Conservation (phyloP, 805 yeast species). For the Candida sanyiensis region DNA sequence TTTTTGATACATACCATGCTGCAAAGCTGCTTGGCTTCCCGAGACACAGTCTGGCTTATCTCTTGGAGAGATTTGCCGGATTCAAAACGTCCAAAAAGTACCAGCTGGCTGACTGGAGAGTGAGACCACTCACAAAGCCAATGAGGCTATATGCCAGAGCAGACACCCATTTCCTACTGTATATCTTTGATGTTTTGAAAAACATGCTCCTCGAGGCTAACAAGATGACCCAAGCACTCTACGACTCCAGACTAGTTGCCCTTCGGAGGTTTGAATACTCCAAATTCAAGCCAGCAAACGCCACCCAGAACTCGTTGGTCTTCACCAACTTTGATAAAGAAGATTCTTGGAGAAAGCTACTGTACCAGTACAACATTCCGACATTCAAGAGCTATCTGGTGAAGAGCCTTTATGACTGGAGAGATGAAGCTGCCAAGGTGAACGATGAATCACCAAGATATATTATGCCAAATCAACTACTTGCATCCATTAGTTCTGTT, state of each 20-base stretch:
- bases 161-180: slow-evolving; percentile 86
- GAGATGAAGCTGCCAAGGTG: slow-evolving; percentile 69
- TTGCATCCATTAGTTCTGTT: slow-evolving; percentile 54
- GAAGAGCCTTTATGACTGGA: slow-evolving; percentile 67
- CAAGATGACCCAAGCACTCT: slow-evolving; percentile 56
- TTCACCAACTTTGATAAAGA: slow-evolving; percentile 46
- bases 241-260: slow-evolving; percentile 76
- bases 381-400: slow-evolving; percentile 47
- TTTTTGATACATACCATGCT: slow-evolving; percentile 93
- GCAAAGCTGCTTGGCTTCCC: slow-evolving; percentile 75
- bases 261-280: slow-evolving; percentile 76
- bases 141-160: slow-evolving; percentile 87
- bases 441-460: slow-evolving; percentile 82
- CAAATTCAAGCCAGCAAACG: slow-evolving; percentile 44
- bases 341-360: slow-evolving; percentile 63
- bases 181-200: slow-evolving; percentile 71
- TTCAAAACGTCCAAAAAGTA: slow-evolving; percentile 90
- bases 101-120: slow-evolving; percentile 95
- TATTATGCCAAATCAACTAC: slow-evolving; percentile 75
- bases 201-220: slow-evolving; percentile 50
- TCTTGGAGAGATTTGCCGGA: slow-evolving; percentile 72
- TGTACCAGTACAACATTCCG: slow-evolving; percentile 62
- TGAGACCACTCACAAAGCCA: slow-evolving; percentile 71
- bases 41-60: slow-evolving; percentile 75
- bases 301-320: slow-evolving; percentile 28